A percentile compares a stretch with the other conserved stretches of the same genome.
These are phyloP conservation scores for Gymnopus androsaceus DNA, from an alignment of 1,284 basidiomycete species.

Conservation along the genomic window DNA sequence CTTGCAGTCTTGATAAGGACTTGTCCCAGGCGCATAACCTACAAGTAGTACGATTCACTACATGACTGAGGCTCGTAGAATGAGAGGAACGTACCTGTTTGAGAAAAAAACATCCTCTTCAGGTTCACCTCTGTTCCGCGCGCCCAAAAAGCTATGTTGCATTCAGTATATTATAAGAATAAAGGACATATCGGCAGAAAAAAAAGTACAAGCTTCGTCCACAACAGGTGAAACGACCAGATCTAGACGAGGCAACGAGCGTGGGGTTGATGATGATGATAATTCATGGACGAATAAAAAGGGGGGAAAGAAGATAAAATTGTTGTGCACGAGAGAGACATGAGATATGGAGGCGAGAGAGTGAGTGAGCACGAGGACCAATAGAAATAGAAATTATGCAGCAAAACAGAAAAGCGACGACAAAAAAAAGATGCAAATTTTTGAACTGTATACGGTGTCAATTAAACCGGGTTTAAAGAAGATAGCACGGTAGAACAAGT, in stretches of 20 bases:
- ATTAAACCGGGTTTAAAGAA: constrained; percentile 12
- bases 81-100: too few relatives aligned
- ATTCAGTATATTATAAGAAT: constrained; percentile 4
- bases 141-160: neutral
- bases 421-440: constrained; percentile 11
- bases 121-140: neutral
- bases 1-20: too few relatives aligned
- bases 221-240: neutral
- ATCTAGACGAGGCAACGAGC: constrained; percentile 1
- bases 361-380: constrained; percentile 9
- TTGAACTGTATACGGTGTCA: constrained; percentile 9
- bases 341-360: neutral
- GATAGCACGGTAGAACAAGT: constrained; percentile 9
- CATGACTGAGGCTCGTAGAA: too few relatives aligned
- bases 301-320: neutral
- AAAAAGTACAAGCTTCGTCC: constrained; percentile 7
- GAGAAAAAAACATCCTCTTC: neutral
- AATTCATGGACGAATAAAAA: neutral
- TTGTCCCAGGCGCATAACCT: too few relatives aligned
- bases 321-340: constrained; percentile 11
- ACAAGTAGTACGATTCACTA: too few relatives aligned
- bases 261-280: neutral
- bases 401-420: constrained; percentile 18
- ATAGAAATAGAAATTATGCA: constrained; percentile 14
- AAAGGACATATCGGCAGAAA: neutral